Conservation (phyloP, 2,329 filamentous ascomycete genomes). For the Zymoseptoria tritici region DNA sequence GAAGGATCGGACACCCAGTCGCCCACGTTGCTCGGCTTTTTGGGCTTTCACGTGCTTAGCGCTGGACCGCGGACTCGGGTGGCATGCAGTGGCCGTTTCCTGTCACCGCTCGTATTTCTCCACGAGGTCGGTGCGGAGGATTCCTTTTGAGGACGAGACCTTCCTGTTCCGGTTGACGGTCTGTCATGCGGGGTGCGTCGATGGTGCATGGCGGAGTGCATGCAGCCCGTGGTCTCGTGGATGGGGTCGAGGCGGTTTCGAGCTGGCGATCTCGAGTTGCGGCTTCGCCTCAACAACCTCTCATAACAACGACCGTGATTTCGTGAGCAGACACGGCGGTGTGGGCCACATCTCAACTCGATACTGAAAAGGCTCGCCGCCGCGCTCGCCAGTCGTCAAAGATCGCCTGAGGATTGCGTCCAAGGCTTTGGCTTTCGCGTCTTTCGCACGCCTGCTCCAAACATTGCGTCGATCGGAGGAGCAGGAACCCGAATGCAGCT, state of each 20-base stretch:
- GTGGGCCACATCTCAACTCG: too few relatives aligned
- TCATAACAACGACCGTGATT: too few relatives aligned
- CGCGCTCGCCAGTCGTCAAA: too few relatives aligned
- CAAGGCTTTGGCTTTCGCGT: too few relatives aligned
- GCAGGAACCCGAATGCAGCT: not conserved
- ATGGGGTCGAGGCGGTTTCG: too few relatives aligned
- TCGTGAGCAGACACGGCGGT: too few relatives aligned
- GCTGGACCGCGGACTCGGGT: not conserved
- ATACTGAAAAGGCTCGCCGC: too few relatives aligned
- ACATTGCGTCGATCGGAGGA: not conserved
- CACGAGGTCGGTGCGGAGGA: not conserved
- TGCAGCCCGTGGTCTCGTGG: not conserved
- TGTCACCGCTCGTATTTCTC: not conserved
- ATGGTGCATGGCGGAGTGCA: not conserved
- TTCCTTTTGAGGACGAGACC: not conserved
- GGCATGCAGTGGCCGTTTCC: not conserved
- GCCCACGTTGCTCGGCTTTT: not conserved
- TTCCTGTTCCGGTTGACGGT: not conserved
- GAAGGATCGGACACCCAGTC: not conserved
- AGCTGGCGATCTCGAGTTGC: too few relatives aligned
- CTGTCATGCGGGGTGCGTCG: not conserved
- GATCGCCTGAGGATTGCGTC: too few relatives aligned
- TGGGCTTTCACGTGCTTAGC: not conserved
- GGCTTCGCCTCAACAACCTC: too few relatives aligned
- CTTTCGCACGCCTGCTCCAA: not conserved